Percentiles rank a stretch among this genome's conserved stretches.
These are phyloP conservation scores for Fusarium camptoceras DNA, from an alignment of 2,329 filamentous ascomycete genomes.

Conservation along the genomic window DNA sequence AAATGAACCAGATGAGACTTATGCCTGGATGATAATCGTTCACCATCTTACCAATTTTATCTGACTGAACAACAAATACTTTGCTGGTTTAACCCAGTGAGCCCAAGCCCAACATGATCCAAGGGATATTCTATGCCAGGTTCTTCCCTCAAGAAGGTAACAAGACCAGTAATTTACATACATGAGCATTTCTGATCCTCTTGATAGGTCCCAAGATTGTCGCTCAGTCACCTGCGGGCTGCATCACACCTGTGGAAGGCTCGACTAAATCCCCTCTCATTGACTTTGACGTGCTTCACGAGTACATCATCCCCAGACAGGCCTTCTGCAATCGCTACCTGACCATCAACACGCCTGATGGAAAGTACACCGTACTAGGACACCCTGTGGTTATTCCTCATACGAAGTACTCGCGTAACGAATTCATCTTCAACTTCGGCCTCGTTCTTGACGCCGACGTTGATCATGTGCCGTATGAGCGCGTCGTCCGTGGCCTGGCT, in stretches of 20 bases:
- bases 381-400: constrained; percentile 90
- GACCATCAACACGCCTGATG: constrained; percentile 77
- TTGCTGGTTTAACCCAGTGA: constrained; percentile 30
- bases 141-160: constrained; percentile 75
- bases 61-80: background rate
- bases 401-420: constrained; percentile 86
- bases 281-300: constrained; percentile 86
- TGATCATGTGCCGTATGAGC: constrained; percentile 83
- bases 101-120: constrained; percentile 64
- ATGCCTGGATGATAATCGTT: background rate
- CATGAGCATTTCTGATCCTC: background rate
- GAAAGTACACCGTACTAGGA: constrained; percentile 81
- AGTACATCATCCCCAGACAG: constrained; percentile 94
- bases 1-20: background rate
- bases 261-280: constrained; percentile 70
- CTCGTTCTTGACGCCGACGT: constrained; percentile 76
- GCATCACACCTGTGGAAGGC: constrained; percentile 62
- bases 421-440: constrained; percentile 99
- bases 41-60: background rate
- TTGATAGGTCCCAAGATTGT: constrained; percentile 69
- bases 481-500: constrained; percentile 87
- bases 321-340: constrained; percentile 94
- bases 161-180: background rate
- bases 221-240: constrained; percentile 71
- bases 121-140: constrained; percentile 77